Evolutionary conservation across 2,329 filamentous ascomycete species (phyloP).

Genomic region (Phialemoniopsis sp.): DNA sequence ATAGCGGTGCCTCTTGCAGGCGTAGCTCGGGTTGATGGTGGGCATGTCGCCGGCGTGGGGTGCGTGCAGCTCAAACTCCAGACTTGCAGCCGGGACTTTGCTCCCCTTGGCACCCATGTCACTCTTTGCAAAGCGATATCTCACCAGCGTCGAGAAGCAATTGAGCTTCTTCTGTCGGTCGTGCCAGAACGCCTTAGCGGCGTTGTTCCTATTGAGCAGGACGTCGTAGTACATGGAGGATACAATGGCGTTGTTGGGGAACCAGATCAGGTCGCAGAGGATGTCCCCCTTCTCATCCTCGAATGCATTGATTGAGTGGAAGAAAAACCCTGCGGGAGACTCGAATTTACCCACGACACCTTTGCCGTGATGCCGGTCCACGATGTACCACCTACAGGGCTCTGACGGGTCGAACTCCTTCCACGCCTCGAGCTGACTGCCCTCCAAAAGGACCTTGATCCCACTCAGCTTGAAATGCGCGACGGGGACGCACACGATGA

Average conservation of each 20-base stretch:
- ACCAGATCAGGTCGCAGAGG: too few relatives aligned
- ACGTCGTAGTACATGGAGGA: too few relatives aligned
- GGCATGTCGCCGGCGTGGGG: slow-evolving; percentile 8
- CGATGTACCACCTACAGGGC: slow-evolving; percentile 51
- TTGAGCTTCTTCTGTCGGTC: too few relatives aligned
- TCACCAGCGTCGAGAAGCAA: slow-evolving; percentile 3
- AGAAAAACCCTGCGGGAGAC: too few relatives aligned
- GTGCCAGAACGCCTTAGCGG: too few relatives aligned
- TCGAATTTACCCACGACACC: too few relatives aligned
- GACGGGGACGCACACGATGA: slow-evolving; percentile 55
- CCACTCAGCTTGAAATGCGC: slow-evolving; percentile 36
- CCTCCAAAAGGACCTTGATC: slow-evolving; percentile 1
- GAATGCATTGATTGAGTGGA: too few relatives aligned
- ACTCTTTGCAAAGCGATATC: slow-evolving; percentile 7
- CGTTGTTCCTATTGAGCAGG: too few relatives aligned
- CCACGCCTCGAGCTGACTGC: slow-evolving; percentile 4
- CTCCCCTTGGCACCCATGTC: slow-evolving; percentile 1
- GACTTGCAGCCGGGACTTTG: background rate
- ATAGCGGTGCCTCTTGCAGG: slow-evolving; percentile 9
- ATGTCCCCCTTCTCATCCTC: too few relatives aligned
- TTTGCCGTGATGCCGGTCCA: slow-evolving; percentile 40
- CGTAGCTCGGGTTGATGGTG: slow-evolving; percentile 9
- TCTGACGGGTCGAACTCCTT: slow-evolving; percentile 27
- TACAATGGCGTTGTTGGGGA: too few relatives aligned
- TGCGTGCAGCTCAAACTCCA: slow-evolving; percentile 3